Evolutionary conservation across 2,329 filamentous ascomycete genomes (phyloP).

Genomic region (Aureobasidium subglaciale): DNA sequence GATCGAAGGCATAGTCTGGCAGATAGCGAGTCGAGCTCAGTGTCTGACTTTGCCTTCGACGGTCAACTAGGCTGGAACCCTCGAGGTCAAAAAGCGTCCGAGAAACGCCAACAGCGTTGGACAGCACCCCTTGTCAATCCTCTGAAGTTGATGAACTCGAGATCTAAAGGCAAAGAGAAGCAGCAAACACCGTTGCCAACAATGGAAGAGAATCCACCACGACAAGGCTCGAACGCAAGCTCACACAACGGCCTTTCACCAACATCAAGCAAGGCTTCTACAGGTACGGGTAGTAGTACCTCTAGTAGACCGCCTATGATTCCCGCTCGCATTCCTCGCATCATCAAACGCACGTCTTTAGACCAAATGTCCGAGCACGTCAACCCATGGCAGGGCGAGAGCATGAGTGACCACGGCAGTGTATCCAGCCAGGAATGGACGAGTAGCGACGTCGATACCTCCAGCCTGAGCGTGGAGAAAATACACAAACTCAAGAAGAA

Average conservation of each 20-base stretch:
- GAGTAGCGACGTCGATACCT: slow-evolving; percentile 34
- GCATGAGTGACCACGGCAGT: slow-evolving; percentile 16
- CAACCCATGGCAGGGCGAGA: slow-evolving; percentile 18
- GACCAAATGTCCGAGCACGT: slow-evolving; percentile 29
- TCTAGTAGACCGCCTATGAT: neutral
- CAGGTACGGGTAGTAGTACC: neutral
- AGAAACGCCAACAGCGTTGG: slow-evolving; percentile 10
- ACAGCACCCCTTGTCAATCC: neutral
- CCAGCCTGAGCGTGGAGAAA: slow-evolving; percentile 33
- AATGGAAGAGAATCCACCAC: neutral
- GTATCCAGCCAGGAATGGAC: slow-evolving; percentile 29
- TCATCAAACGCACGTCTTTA: slow-evolving; percentile 29
- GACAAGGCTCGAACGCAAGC: neutral
- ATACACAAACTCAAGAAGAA: slow-evolving; percentile 40
- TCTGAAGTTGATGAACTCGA: neutral
- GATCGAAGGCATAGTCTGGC: slow-evolving; percentile 7
- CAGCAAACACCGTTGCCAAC: neutral
- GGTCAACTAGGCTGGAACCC: slow-evolving; percentile 17
- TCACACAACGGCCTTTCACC: neutral
- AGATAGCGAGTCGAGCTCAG: slow-evolving; percentile 12
- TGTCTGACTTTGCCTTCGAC: slow-evolving; percentile 17
- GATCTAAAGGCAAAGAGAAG: slow-evolving; percentile 1
- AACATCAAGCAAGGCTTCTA: neutral
- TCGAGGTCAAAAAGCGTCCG: no score
- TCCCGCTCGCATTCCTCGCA: slow-evolving; percentile 17